Percentiles rank a stretch among this genome's conserved stretches.
Evolutionary conservation across 495 filamentous ascomycete genomes (phyloP).

Genomic region (Trichocladium antarcticum): DNA sequence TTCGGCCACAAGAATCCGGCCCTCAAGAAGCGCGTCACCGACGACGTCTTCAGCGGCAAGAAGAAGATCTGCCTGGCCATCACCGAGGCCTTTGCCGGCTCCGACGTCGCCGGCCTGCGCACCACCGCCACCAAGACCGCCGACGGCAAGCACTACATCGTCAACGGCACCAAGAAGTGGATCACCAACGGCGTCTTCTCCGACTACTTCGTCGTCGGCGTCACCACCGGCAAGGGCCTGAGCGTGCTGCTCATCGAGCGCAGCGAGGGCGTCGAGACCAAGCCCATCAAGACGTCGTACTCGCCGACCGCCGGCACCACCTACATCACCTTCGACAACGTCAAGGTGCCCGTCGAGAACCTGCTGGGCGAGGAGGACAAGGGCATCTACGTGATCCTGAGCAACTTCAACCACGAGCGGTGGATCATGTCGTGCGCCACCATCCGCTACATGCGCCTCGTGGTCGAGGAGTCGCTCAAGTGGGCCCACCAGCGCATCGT

Average conservation of each 20-base stretch:
- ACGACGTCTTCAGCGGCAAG: conserved; percentile 65
- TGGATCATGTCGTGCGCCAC: conserved; percentile 58
- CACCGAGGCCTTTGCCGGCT: conserved; percentile 82
- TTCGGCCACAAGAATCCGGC: conserved; percentile 55
- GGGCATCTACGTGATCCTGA: conserved; percentile 79
- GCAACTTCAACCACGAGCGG: conserved; percentile 76
- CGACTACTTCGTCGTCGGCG: conserved; percentile 77
- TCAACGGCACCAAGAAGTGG: conserved; percentile 90
- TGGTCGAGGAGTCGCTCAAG: conserved; percentile 79
- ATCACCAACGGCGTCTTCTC: conserved; percentile 80
- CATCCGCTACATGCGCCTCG: conserved; percentile 51
- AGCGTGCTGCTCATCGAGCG: conserved; percentile 67
- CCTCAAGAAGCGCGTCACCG: conserved; percentile 53
- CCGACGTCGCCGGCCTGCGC: conserved; percentile 71
- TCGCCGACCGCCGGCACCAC: conserved; percentile 69
- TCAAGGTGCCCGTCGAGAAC: conserved; percentile 72
- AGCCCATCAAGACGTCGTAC: conserved; percentile 77
- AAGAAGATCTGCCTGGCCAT: conserved; percentile 85
- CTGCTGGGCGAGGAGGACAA: conserved; percentile 77
- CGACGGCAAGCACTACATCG: conserved; percentile 74
- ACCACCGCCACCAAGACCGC: conserved; percentile 72
- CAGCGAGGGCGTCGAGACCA: conserved; percentile 59
- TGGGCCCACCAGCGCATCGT: conserved; percentile 87
- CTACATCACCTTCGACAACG: conserved; percentile 75
- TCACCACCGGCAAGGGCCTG: conserved; percentile 72